phyloP scores from a whole-genome alignment of 2,329 filamentous ascomycete species.

The Teratosphaeria viscida region DNA sequence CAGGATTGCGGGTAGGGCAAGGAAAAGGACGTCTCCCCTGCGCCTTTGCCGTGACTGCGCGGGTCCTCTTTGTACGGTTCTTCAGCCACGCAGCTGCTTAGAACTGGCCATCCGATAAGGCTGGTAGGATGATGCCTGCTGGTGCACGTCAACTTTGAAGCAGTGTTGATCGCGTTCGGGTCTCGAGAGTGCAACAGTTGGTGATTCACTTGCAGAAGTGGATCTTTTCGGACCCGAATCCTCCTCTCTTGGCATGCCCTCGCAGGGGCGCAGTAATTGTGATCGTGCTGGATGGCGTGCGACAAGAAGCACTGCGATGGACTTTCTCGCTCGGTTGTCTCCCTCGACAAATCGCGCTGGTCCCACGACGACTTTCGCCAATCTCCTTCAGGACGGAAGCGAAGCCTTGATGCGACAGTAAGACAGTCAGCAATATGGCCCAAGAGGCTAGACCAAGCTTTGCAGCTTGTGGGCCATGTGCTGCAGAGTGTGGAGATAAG shows the following conservation, averaged over 20 bases:
- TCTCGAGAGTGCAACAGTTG: conserved; percentile 50
- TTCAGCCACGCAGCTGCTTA: conserved; percentile 34
- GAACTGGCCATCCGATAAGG: conserved; percentile 43
- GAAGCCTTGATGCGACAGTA: background rate
- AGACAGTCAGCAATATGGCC: background rate
- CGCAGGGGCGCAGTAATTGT: background rate
- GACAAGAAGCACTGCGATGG: background rate
- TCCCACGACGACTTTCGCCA: too few relatives aligned
- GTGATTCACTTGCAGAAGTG: background rate
- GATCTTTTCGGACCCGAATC: background rate
- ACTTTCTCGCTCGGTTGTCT: background rate
- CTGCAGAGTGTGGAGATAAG: background rate
- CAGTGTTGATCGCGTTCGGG: conserved; percentile 42
- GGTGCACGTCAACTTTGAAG: background rate
- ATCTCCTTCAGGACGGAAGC: too few relatives aligned
- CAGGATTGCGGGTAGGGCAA: conserved; percentile 1
- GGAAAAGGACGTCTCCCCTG: background rate
- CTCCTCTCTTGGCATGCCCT: background rate
- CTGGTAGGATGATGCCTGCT: background rate
- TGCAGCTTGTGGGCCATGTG: background rate
- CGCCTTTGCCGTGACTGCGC: background rate
- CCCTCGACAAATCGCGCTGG: too few relatives aligned
- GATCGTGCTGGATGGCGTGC: too few relatives aligned
- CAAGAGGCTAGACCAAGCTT: background rate
- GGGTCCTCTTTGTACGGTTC: conserved; percentile 8